Evolutionary conservation across 2,329 filamentous ascomycete species (phyloP), one percentile per base, ranked within the genome.

Genomic region (Microsporum canis): DNA sequence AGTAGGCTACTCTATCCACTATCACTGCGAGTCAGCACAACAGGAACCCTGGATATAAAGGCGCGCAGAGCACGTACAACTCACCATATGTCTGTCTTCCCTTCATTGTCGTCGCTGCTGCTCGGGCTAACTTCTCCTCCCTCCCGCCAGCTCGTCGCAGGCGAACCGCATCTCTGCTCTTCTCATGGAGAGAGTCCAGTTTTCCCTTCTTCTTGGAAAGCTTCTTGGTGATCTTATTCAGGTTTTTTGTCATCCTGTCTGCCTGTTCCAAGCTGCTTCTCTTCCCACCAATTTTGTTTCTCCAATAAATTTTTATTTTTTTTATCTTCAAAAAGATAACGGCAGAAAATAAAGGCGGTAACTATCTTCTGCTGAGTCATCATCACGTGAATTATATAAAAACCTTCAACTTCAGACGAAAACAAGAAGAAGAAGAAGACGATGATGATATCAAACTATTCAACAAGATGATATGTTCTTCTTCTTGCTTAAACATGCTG

Each of bases 211-310:
- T 96, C 78, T 95, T 96, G 38, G 85, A 79, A 65, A 97, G 92
- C 65, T 90, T 85, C 77, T 97, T 97, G 65, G 88, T 84, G 23
- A 94, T 88, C 72, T 96, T 97, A 65, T 84, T 78, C 5, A 96
- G 77, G 51, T 86, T 84, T 71, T 85, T 87, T 12, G 89, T 83
- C 91, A 95, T 95, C 60, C 34, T 29, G 49, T 17, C 55, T 41
- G 36, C 38, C 7, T 57, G 7, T 36, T 23, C 34, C 38, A 43
- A 57, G 39, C 55, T 56, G 5, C 5, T 14, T 43, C 17, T 43
- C n/a, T 43, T 57, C n/a, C 12, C 41, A 10, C 5, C 17, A 33
- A 57, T 57, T 17, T 17, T 38, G 3, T 31, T 33, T 6, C 36
- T 27, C 49, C 3, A 5, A 5, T 5, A 33, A 33, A 43, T 12